phyloP scores from a whole-genome alignment of 495 filamentous ascomycete genomes.

The Talaromyces trachyspermus region DNA sequence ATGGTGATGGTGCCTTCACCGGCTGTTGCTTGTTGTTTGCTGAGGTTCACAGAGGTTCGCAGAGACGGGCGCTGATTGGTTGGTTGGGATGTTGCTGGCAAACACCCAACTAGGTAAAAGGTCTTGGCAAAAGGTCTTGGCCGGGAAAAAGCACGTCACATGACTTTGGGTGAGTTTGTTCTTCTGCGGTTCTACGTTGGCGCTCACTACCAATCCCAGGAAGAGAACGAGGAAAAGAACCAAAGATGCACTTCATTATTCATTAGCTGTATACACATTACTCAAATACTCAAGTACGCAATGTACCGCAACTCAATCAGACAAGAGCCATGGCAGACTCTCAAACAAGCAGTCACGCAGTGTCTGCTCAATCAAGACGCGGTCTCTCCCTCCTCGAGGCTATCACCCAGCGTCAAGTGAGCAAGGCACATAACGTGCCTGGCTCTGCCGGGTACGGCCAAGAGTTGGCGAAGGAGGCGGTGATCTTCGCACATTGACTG shows the following conservation, averaged over 20 bases:
- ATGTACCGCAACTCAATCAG: conserved; percentile 32
- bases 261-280: background rate
- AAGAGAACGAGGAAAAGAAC: background rate
- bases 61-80: background rate
- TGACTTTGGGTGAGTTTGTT: no score
- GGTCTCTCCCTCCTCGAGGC: conserved; percentile 33
- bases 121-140: no score
- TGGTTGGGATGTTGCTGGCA: background rate
- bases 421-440: conserved; percentile 22
- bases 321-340: conserved; percentile 8
- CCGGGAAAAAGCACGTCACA: background rate
- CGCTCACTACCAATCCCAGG: no score
- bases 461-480: conserved; percentile 32
- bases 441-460: conserved; percentile 21
- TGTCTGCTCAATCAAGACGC: conserved; percentile 17
- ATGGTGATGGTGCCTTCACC: no score
- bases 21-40: no score
- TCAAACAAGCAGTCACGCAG: conserved; percentile 14
- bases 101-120: no score
- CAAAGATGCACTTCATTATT: background rate
- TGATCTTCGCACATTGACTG: conserved; percentile 93
- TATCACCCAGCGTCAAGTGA: conserved; percentile 19
- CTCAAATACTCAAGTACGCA: no score
- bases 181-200: no score
- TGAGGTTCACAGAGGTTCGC: background rate